Evolutionary conservation across 2,329 filamentous ascomycete species (phyloP).

Genomic region (Ophiognomonia clavigignenti-juglandacearum): DNA sequence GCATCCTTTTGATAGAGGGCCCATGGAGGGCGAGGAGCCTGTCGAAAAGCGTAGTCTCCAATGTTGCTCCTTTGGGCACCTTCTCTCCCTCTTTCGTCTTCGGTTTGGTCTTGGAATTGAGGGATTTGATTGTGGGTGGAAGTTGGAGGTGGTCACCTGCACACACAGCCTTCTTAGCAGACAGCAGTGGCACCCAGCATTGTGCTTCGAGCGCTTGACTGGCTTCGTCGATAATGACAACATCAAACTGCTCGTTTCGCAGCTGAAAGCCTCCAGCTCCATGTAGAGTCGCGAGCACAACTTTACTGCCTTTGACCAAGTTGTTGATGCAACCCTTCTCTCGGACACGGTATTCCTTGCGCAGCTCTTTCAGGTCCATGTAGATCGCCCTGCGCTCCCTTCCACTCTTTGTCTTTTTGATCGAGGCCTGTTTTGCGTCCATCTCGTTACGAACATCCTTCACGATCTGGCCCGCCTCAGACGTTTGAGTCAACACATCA

Average conservation of each 20-base stretch:
- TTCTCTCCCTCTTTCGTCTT: conserved; percentile 26
- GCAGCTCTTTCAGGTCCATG: conserved; percentile 74
- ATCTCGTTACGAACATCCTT: conserved; percentile 88
- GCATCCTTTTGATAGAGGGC: conserved; percentile 80
- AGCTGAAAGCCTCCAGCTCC: conserved; percentile 84
- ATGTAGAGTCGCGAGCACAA: conserved; percentile 88
- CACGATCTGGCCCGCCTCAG: conserved; percentile 83
- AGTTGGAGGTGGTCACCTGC: conserved; percentile 94
- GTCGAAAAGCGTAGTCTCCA: conserved; percentile 93
- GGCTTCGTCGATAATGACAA: conserved; percentile 93
- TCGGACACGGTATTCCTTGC: conserved; percentile 82
- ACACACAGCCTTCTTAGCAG: conserved; percentile 78
- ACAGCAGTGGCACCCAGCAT: conserved; percentile 88
- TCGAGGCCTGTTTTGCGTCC: conserved; percentile 83
- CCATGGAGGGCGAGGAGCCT: conserved; percentile 80
- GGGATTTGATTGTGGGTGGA: conserved; percentile 88
- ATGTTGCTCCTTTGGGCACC: conserved; percentile 48
- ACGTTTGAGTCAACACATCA: conserved; percentile 85
- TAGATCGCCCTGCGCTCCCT: conserved; percentile 79
- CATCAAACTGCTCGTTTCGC: conserved; percentile 76
- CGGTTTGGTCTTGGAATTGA: conserved; percentile 45
- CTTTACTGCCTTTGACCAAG: conserved; percentile 71
- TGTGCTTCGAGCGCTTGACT: conserved; percentile 94
- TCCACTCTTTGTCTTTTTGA: conserved; percentile 80
- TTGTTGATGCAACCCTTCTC: conserved; percentile 77